A percentile compares a stretch with the other conserved stretches of the same genome.
phyloP scores from a whole-genome alignment of 2,329 filamentous ascomycete species.

The Pleoardoris graminearum region DNA sequence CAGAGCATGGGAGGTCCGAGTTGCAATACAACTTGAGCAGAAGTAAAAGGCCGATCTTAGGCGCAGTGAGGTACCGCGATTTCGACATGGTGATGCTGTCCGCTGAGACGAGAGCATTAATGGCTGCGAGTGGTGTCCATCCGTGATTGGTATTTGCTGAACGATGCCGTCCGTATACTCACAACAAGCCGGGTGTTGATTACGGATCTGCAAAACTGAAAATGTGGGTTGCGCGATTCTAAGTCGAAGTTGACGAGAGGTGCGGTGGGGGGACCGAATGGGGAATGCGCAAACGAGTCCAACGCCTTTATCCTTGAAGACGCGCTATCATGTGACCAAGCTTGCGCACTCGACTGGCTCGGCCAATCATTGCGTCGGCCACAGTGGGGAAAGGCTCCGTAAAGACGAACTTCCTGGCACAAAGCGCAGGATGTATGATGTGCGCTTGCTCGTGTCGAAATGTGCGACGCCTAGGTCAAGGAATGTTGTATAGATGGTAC shows the following conservation, averaged over 20 bases:
- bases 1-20: constrained; percentile 67
- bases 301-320: neutral
- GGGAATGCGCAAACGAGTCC: neutral
- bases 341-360: neutral
- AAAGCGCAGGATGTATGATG: too few relatives aligned
- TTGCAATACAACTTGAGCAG: constrained; percentile 82
- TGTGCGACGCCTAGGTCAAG: too few relatives aligned
- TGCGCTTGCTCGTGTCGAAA: too few relatives aligned
- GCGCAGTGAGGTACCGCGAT: constrained; percentile 84
- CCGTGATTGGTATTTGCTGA: neutral
- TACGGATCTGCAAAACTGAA: neutral
- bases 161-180: neutral
- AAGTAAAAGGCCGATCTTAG: constrained; percentile 80
- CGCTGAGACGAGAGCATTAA: neutral
- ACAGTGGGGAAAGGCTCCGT: too few relatives aligned
- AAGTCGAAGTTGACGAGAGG: neutral
- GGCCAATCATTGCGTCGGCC: neutral
- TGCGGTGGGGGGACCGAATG: neutral
- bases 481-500: neutral
- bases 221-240: neutral
- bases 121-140: neutral
- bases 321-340: constrained; percentile 3
- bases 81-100: constrained; percentile 52
- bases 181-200: neutral
- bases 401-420: too few relatives aligned